Evolutionary conservation across 257 asterid genomes (phyloP).

Genomic region (Avicennia marina): DNA sequence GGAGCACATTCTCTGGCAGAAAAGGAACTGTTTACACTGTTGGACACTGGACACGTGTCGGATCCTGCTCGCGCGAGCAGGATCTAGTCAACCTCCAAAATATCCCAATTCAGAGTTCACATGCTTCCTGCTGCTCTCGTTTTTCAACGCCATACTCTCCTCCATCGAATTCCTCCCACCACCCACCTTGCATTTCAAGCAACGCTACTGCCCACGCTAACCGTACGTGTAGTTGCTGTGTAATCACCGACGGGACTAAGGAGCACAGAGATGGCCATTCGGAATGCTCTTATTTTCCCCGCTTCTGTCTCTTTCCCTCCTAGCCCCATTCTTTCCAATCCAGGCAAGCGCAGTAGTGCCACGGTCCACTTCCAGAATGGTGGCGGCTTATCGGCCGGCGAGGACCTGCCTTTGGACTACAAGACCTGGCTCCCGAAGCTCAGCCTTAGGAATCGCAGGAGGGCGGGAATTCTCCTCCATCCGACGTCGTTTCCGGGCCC

Average conservation of each 20-base stretch:
- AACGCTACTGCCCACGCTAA: no score
- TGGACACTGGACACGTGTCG: no score
- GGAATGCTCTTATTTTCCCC: slow-evolving; percentile 20
- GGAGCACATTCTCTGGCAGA: no score
- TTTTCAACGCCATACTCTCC: no score
- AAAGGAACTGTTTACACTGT: no score
- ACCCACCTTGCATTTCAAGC: no score
- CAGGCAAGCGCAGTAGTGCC: slow-evolving; percentile 5
- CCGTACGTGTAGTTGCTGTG: not conserved
- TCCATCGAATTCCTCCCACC: no score
- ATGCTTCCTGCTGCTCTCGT: no score
- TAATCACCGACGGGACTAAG: not conserved
- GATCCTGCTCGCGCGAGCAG: no score
- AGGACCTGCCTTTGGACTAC: slow-evolving; percentile 74
- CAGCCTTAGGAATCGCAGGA: slow-evolving; percentile 42
- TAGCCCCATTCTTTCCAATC: slow-evolving; percentile 12
- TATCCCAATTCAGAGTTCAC: no score
- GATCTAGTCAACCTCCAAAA: no score
- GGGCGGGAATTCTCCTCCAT: slow-evolving; percentile 90
- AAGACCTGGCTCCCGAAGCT: slow-evolving; percentile 61
- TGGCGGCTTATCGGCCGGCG: slow-evolving; percentile 43
- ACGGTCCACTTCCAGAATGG: slow-evolving; percentile 27
- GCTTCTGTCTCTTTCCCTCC: slow-evolving; percentile 23
- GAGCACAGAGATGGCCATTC: slow-evolving; percentile 30
- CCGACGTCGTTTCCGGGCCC: slow-evolving; percentile 97